A percentile compares a stretch with the other conserved stretches of the same genome.
Conservation (phyloP, 768 basidiomycete genomes). For the Leccinum uliginosum region DNA sequence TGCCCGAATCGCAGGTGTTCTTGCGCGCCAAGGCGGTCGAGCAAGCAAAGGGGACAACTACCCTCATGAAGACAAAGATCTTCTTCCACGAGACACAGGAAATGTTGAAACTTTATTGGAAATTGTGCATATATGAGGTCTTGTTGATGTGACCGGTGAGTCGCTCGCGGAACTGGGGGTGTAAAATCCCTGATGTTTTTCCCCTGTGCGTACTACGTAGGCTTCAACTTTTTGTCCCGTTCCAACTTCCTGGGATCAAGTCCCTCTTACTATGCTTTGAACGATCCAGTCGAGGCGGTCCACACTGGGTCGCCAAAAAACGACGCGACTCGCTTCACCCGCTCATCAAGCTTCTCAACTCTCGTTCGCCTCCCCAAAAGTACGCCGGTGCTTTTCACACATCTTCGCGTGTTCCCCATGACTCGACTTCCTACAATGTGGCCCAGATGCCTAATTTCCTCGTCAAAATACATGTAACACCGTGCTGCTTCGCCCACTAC, state of each 20-base stretch:
- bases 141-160: constrained; percentile 68
- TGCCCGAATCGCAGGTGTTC: constrained; percentile 82
- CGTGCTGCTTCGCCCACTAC: constrained; percentile 1
- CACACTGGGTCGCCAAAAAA: background rate
- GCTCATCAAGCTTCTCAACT: background rate
- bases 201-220: constrained; percentile 30
- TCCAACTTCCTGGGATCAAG: no score
- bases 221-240: constrained; percentile 77
- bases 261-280: background rate
- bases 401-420: constrained; percentile 11
- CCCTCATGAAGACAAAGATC: constrained; percentile 52
- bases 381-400: constrained; percentile 24
- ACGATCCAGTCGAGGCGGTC: background rate
- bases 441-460: constrained; percentile 26
- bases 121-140: constrained; percentile 77
- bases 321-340: background rate
- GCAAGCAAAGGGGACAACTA: constrained; percentile 34
- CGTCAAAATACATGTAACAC: constrained; percentile 23
- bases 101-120: constrained; percentile 84
- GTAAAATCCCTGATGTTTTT: background rate
- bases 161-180: background rate
- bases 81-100: constrained; percentile 69
- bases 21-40: constrained; percentile 57
- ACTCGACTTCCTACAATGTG: constrained; percentile 27
- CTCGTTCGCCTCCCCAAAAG: background rate